These are phyloP conservation scores for Grammothele lineata DNA, from an alignment of 768 basidiomycete species.

Conservation along the genomic window DNA sequence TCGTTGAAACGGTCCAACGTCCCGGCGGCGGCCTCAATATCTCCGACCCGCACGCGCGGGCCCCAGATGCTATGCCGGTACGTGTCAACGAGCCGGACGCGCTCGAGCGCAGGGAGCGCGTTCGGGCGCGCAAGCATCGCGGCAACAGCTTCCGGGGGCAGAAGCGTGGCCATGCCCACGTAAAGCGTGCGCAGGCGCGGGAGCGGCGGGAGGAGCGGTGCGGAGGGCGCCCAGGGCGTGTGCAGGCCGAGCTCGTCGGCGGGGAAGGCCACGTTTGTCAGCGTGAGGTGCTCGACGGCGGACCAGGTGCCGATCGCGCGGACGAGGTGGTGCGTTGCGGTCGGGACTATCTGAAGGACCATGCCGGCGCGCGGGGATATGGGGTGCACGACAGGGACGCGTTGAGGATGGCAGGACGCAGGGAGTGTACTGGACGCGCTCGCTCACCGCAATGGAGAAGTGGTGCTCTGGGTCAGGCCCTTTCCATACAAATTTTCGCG, in stretches of 20 bases:
- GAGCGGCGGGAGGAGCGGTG: conserved; percentile 32
- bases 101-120: conserved; percentile 24
- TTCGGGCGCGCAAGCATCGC: conserved; percentile 31
- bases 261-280: conserved; percentile 45
- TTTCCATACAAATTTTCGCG: conserved; percentile 49
- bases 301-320: conserved; percentile 37
- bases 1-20: conserved; percentile 27
- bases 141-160: conserved; percentile 38
- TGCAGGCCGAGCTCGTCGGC: conserved; percentile 19
- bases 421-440: no score
- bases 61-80: conserved; percentile 60
- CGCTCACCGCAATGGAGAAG: conserved; percentile 55
- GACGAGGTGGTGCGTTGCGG: conserved; percentile 36
- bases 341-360: conserved; percentile 38
- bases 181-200: conserved; percentile 40
- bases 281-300: conserved; percentile 40
- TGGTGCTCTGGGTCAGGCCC: conserved; percentile 60
- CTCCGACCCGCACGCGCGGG: conserved; percentile 42
- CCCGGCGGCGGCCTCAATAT: conserved; percentile 38
- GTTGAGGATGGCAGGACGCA: not conserved
- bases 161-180: conserved; percentile 46
- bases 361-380: not conserved
- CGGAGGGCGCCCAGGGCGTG: conserved; percentile 13
- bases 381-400: not conserved
- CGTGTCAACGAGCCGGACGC: conserved; percentile 46